Evolutionary conservation across 2,329 filamentous ascomycete genomes (phyloP).

Genomic region (Penicillium palitans): DNA sequence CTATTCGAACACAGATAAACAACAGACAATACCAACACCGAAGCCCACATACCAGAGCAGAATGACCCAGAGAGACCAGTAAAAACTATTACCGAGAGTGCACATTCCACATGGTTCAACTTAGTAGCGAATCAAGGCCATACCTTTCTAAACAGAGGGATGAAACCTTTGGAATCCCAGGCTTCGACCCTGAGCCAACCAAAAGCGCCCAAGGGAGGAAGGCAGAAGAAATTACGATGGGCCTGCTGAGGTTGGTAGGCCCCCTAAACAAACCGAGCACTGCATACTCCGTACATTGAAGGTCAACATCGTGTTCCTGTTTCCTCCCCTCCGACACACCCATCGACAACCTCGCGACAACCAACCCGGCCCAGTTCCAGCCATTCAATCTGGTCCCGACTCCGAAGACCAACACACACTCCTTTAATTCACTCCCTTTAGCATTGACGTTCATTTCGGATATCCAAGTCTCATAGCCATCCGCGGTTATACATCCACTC

Average conservation of each 20-base stretch:
- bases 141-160: conserved; percentile 2
- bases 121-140: neutral
- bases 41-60: conserved; percentile 3
- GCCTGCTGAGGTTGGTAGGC: neutral
- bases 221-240: neutral
- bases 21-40: neutral
- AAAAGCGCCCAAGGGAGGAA: conserved; percentile 3
- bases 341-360: conserved; percentile 1
- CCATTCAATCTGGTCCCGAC: conserved; percentile 17
- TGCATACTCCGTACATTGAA: neutral
- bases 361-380: conserved; percentile 15
- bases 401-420: neutral
- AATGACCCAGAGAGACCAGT: neutral
- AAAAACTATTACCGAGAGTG: neutral
- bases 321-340: conserved; percentile 4
- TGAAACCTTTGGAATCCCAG: conserved; percentile 12
- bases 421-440: neutral
- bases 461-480: neutral
- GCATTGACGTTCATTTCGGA: neutral
- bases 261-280: neutral
- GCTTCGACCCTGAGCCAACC: conserved; percentile 2
- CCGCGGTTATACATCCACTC: neutral
- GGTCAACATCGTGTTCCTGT: neutral
- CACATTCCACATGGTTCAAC: conserved; percentile 11
- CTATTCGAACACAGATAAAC: neutral